phyloP scores from a whole-genome alignment of 2,329 filamentous ascomycete genomes.

The Talaromyces verruculosus region DNA sequence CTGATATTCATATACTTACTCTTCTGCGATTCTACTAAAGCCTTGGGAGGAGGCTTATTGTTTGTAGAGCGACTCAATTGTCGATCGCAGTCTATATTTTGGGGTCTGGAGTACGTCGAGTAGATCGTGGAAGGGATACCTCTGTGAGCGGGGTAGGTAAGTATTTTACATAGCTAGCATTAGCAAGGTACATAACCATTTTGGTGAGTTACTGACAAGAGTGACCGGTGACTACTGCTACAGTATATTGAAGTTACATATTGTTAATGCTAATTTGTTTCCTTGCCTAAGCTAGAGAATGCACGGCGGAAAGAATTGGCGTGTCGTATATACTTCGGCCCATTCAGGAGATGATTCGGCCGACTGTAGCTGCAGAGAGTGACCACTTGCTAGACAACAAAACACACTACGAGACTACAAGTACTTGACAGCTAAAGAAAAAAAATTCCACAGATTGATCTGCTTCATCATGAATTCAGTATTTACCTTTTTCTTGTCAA shows the following conservation, averaged over 20 bases:
- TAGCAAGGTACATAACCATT: not conserved
- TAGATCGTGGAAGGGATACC: not conserved
- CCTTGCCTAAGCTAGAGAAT: conserved; percentile 1
- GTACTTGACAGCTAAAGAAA: no score
- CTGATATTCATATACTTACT: not conserved
- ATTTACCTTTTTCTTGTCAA: not conserved
- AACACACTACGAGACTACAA: not conserved
- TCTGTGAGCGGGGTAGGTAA: not conserved
- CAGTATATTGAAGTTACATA: not conserved
- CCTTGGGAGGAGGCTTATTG: not conserved
- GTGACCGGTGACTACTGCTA: not conserved
- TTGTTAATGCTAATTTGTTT: not conserved
- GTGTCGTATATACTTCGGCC: conserved; percentile 4
- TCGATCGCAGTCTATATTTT: not conserved
- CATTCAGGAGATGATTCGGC: conserved; percentile 1
- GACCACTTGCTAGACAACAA: not conserved
- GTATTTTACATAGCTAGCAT: not conserved
- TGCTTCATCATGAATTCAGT: not conserved
- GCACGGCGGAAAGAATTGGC: conserved; percentile 7
- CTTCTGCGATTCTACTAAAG: not conserved
- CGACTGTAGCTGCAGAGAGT: not conserved
- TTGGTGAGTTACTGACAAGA: not conserved
- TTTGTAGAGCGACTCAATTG: not conserved
- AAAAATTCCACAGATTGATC: not conserved
- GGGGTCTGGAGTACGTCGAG: not conserved